These are phyloP conservation scores for Amyloporia xantha DNA, from an alignment of 768 basidiomycete genomes.

Conservation along the genomic window DNA sequence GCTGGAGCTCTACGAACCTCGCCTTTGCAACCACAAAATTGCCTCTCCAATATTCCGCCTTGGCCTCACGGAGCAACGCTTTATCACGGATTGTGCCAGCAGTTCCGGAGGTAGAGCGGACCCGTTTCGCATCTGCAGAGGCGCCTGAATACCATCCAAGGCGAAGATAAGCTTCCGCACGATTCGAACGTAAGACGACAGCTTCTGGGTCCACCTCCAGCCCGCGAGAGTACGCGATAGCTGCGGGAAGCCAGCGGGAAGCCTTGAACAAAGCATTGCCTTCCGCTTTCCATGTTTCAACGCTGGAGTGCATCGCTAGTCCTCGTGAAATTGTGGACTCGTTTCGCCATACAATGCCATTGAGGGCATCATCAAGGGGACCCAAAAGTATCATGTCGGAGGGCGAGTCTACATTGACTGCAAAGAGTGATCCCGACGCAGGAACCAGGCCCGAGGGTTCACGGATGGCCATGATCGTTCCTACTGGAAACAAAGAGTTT, in stretches of 20 bases:
- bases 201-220: slow-evolving; percentile 14
- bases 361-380: slow-evolving; percentile 8
- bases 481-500: slow-evolving; percentile 24
- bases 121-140: slow-evolving; percentile 15
- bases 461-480: slow-evolving; percentile 23
- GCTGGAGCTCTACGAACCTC: slow-evolving; percentile 6
- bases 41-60: slow-evolving; percentile 20
- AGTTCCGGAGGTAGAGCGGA: neutral
- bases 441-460: slow-evolving; percentile 25
- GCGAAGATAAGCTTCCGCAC: slow-evolving; percentile 21
- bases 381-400: slow-evolving; percentile 22
- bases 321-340: neutral
- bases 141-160: slow-evolving; percentile 21
- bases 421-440: neutral
- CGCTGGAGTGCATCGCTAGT: slow-evolving; percentile 2
- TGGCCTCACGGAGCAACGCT: slow-evolving; percentile 20
- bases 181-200: slow-evolving; percentile 21
- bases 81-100: slow-evolving; percentile 16
- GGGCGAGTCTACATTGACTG: slow-evolving; percentile 27
- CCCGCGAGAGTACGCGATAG: slow-evolving; percentile 20
- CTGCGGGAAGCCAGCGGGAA: slow-evolving; percentile 21
- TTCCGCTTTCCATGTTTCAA: slow-evolving; percentile 15
- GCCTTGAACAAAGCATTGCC: slow-evolving; percentile 21
- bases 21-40: slow-evolving; percentile 12
- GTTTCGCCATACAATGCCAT: slow-evolving; percentile 4